phyloP scores from a whole-genome alignment of 1,284 basidiomycete species.

The Lignosus rhinocerotis region DNA sequence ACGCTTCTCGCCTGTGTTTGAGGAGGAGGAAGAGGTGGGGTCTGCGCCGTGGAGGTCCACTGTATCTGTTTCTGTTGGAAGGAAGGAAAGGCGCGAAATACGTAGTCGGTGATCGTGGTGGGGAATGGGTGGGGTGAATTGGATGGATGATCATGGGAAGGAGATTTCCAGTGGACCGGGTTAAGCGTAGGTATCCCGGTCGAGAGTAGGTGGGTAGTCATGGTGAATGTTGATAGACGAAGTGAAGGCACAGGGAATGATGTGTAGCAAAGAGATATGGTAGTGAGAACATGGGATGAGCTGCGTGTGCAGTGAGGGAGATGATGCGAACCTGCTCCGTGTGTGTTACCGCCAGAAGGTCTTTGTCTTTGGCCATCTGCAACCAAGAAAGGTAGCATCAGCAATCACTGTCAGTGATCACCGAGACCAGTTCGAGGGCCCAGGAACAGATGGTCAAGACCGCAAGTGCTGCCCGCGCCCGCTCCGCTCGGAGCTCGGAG shows the following conservation, averaged over 20 bases:
- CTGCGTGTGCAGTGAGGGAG: not conserved
- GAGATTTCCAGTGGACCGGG: no score
- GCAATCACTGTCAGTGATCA: conserved; percentile 15
- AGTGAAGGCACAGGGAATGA: not conserved
- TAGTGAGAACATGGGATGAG: not conserved
- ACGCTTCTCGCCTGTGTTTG: conserved; percentile 34
- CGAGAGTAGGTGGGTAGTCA: not conserved
- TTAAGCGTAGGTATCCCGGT: not conserved
- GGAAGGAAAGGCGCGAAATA: not conserved
- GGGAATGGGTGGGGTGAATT: not conserved
- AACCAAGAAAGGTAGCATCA: conserved; percentile 34
- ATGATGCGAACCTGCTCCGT: conserved; percentile 37
- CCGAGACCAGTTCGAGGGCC: conserved; percentile 7
- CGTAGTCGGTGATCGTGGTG: not conserved
- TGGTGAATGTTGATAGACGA: not conserved
- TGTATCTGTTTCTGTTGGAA: conserved; percentile 38
- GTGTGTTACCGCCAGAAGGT: conserved; percentile 22
- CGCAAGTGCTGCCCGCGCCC: conserved; percentile 1
- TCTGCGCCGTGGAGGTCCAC: conserved; percentile 52
- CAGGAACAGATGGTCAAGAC: conserved; percentile 28
- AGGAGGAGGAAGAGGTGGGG: conserved; percentile 20
- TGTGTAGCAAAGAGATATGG: not conserved
- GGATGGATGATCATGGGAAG: not conserved
- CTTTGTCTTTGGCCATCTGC: conserved; percentile 33
- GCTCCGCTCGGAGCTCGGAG: not conserved